Evolutionary conservation across 1,284 basidiomycete genomes (phyloP).

Genomic region (Tilletia walkeri): DNA sequence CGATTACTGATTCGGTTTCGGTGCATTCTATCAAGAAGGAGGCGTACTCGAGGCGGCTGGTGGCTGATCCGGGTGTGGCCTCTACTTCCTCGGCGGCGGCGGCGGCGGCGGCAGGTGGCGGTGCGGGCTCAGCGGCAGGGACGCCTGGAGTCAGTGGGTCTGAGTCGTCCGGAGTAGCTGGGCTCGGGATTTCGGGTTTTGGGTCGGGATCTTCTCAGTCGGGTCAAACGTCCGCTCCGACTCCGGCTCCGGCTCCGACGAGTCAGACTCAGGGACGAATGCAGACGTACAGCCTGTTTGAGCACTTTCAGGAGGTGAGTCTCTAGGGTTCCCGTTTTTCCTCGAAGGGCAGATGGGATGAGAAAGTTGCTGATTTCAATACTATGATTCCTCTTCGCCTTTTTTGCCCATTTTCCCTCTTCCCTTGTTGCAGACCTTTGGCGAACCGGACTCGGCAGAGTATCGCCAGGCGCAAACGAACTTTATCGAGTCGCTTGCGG

Average conservation of each 20-base stretch:
- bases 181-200: no score
- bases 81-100: conserved; percentile 59
- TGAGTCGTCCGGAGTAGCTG: no score
- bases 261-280: conserved; percentile 19
- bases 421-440: conserved; percentile 31
- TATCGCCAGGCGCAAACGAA: conserved; percentile 65
- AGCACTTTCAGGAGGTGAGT: conserved; percentile 44
- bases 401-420: not conserved
- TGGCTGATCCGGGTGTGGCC: conserved; percentile 57
- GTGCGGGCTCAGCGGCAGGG: conserved; percentile 26
- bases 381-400: not conserved
- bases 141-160: conserved; percentile 23
- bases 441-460: conserved; percentile 35
- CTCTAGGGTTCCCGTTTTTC: not conserved
- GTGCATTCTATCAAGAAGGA: conserved; percentile 99
- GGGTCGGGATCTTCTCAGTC: not conserved
- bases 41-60: conserved; percentile 83
- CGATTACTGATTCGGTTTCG: conserved; percentile 82
- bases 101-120: conserved; percentile 64
- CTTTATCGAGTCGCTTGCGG: conserved; percentile 89
- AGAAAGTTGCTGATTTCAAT: no score
- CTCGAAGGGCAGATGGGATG: not conserved
- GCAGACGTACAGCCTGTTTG: conserved; percentile 45
- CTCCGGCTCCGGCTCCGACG: conserved; percentile 17
- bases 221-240: not conserved